Evolutionary conservation across 768 basidiomycete species (phyloP).

Genomic region (Mycena leptocephala): DNA sequence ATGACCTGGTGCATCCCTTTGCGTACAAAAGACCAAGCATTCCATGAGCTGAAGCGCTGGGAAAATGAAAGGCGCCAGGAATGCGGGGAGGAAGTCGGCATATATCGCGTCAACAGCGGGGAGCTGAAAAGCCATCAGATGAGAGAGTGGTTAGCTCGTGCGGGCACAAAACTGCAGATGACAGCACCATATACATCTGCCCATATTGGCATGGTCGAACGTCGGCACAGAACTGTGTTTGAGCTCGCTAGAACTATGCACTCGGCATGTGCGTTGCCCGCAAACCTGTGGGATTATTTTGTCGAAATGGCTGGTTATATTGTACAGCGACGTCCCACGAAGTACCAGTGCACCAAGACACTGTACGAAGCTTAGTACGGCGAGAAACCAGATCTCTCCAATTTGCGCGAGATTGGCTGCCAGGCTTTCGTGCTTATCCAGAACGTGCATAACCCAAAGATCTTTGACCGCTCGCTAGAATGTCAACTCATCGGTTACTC

Average conservation of each 20-base stretch:
- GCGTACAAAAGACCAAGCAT: background rate
- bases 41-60: background rate
- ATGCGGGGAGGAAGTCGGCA: background rate
- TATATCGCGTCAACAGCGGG: background rate
- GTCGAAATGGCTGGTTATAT: background rate
- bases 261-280: background rate
- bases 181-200: conserved; percentile 12
- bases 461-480: conserved; percentile 43
- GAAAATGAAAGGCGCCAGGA: background rate
- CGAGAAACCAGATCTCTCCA: conserved; percentile 44
- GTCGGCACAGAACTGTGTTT: background rate
- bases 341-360: conserved; percentile 10
- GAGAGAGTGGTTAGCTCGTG: background rate
- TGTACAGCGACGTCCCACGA: background rate
- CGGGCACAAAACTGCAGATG: background rate
- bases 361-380: conserved; percentile 43
- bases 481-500: conserved; percentile 59
- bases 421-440: conserved; percentile 51
- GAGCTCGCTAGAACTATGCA: background rate
- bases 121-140: conserved; percentile 8
- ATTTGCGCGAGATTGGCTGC: conserved; percentile 54
- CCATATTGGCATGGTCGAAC: background rate
- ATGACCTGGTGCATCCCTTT: background rate
- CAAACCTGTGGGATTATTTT: background rate
- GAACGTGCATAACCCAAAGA: conserved; percentile 49